Evolutionary conservation across 208 protist genomes (phyloP).

Genomic region (Tritrichomonas musculus): DNA sequence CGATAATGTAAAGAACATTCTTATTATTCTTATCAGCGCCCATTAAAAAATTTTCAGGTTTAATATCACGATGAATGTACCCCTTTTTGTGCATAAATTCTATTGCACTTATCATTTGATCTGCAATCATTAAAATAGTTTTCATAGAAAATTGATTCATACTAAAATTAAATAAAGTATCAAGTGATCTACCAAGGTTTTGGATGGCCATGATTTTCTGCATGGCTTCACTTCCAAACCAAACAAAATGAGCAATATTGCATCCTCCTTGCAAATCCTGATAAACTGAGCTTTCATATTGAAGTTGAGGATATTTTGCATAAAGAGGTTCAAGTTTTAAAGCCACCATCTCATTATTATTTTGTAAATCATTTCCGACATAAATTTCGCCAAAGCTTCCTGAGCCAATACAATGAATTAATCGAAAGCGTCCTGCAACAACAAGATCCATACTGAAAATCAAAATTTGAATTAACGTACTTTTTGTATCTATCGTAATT

Average conservation of each 20-base stretch:
- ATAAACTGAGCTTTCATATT: conserved; percentile 89
- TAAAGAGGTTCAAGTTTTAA: conserved; percentile 69
- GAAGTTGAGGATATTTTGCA: conserved; percentile 82
- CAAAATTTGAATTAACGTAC: no score
- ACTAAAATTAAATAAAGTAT: conserved; percentile 89
- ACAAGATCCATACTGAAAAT: no score
- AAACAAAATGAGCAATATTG: conserved; percentile 85
- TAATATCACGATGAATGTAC: conserved; percentile 91
- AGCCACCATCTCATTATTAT: conserved; percentile 57
- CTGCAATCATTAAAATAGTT: conserved; percentile 25
- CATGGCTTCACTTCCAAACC: conserved; percentile 82
- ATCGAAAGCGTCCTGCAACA: no score
- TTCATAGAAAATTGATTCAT: conserved; percentile 35
- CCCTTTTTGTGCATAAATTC: conserved; percentile 84
- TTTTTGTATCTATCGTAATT: no score
- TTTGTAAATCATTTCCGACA: conserved; percentile 29
- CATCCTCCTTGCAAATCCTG: conserved; percentile 48
- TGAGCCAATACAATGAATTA: neutral
- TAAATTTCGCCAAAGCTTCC: conserved; percentile 28
- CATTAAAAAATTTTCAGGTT: conserved; percentile 97
- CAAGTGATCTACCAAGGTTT: conserved; percentile 85
- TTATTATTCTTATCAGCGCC: conserved; percentile 73
- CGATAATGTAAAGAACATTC: conserved; percentile 43
- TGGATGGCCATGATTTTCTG: conserved; percentile 98
- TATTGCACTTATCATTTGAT: conserved; percentile 31